A percentile compares a stretch with the other conserved stretches of the same genome.
These are phyloP conservation scores for Penstemon eatonii DNA, from an alignment of 257 asterid genomes.

Conservation along the genomic window DNA sequence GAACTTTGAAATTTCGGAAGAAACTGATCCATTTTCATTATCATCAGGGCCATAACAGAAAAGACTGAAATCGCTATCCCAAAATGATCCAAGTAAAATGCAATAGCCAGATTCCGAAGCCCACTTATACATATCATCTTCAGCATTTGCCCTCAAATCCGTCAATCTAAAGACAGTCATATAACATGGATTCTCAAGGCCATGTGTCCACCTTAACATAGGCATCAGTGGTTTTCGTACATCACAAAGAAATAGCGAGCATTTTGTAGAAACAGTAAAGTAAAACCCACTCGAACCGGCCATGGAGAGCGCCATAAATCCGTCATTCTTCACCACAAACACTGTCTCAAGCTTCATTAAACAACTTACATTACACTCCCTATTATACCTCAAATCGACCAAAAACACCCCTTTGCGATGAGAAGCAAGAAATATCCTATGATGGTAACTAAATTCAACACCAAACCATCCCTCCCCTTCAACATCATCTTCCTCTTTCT, in stretches of 20 bases:
- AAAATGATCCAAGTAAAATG: slow-evolving; percentile 81
- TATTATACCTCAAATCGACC: slow-evolving; percentile 57
- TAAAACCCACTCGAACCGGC: slow-evolving; percentile 52
- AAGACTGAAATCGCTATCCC: slow-evolving; percentile 60
- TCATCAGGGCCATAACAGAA: slow-evolving; percentile 68
- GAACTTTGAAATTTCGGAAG: slow-evolving; percentile 43
- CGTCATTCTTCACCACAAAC: slow-evolving; percentile 44
- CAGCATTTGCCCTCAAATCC: slow-evolving; percentile 50
- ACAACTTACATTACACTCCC: slow-evolving; percentile 37
- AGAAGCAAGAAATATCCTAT: slow-evolving; percentile 57
- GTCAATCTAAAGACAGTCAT: slow-evolving; percentile 54
- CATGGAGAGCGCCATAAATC: slow-evolving; percentile 55
- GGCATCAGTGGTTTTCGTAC: slow-evolving; percentile 59
- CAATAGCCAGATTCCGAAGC: slow-evolving; percentile 75
- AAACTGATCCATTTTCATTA: slow-evolving; percentile 26
- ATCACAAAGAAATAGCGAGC: slow-evolving; percentile 65
- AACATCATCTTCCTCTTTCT: slow-evolving; percentile 28
- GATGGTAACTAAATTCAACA: slow-evolving; percentile 83
- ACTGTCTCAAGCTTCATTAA: slow-evolving; percentile 60
- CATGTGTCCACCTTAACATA: slow-evolving; percentile 64
- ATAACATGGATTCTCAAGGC: slow-evolving; percentile 52
- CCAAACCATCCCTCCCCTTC: slow-evolving; percentile 46
- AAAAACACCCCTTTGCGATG: slow-evolving; percentile 50
- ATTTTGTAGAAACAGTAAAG: slow-evolving; percentile 51
- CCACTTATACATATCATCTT: slow-evolving; percentile 42